phyloP scores from a whole-genome alignment of 1,284 basidiomycete genomes.

The Anthracocystis panici-leucophaei region DNA sequence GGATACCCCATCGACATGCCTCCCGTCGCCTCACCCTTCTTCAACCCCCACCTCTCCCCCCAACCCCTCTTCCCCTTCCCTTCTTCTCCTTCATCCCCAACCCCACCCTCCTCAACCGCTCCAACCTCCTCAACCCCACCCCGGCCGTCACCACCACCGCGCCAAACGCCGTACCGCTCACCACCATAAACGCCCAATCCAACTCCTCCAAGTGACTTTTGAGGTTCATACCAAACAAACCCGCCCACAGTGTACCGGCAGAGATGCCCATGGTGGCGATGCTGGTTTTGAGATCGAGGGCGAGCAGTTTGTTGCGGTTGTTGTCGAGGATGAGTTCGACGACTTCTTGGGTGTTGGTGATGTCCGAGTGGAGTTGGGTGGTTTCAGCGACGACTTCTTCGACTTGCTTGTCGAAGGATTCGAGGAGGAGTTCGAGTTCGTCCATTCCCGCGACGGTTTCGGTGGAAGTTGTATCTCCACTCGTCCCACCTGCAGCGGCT shows the following conservation, averaged over 20 bases:
- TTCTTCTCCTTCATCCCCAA: slow-evolving; percentile 27
- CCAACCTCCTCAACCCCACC: slow-evolving; percentile 45
- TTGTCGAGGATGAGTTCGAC: slow-evolving; percentile 96
- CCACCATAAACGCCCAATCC: slow-evolving; percentile 53
- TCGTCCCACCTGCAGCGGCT: too few relatives aligned
- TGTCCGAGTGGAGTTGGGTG: slow-evolving; percentile 69
- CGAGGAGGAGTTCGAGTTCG: slow-evolving; percentile 90
- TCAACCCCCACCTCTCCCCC: slow-evolving; percentile 10
- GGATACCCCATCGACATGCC: background rate
- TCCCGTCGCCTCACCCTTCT: background rate
- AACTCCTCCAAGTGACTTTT: slow-evolving; percentile 54
- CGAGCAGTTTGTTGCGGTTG: slow-evolving; percentile 90
- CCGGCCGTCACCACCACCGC: slow-evolving; percentile 44
- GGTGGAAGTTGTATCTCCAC: background rate
- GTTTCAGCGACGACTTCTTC: slow-evolving; percentile 63
- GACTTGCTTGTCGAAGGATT: slow-evolving; percentile 86
- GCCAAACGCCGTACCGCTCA: slow-evolving; percentile 36
- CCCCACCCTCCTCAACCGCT: slow-evolving; percentile 49
- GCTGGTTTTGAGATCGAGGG: slow-evolving; percentile 90
- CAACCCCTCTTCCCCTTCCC: slow-evolving; percentile 22
- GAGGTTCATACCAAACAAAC: slow-evolving; percentile 91
- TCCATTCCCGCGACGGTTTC: slow-evolving; percentile 68
- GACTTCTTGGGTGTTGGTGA: slow-evolving; percentile 95
- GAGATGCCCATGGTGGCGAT: slow-evolving; percentile 93
- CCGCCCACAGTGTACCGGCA: slow-evolving; percentile 89